Evolutionary conservation across 192 early-diverging fungal species (phyloP), one percentile per base, ranked within the genome.

Genomic region (Gryganskiella cystojenkinii): DNA sequence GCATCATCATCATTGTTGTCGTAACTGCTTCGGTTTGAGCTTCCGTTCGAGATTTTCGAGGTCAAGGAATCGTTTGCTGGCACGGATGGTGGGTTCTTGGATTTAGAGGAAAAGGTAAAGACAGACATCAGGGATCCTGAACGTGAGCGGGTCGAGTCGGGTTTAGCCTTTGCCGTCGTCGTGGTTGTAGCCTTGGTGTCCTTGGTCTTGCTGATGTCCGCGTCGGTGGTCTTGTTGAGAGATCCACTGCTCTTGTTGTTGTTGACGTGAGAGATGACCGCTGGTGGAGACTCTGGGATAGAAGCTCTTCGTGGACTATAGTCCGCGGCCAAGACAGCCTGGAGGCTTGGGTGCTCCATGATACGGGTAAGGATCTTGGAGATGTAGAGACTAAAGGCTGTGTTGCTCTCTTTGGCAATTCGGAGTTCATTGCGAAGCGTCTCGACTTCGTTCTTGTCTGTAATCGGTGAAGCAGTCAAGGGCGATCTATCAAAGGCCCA

Each of bases 291-390:
- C 27, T 47, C 63, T 19, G 73, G 54, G 20, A 47, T 43, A 2
- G 61, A 47, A 13, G 51, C 25, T 1, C 65, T 51, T 51, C 65
- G 60, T 17, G 73, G 63, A 30, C 65, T 78, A 30, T 78, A 78
- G 40, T 78, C 73, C 24, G 73, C 65, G n/a, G 73, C 73, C 27
- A 88, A 70, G 30, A 88, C 73, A 14, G 83, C 80, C 45, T 84
- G 78, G 25, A 88, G 47, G 9, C 78, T 70, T 28, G 83, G 86
- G 67, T 85, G 87, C 42, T 87, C 78, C 68, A 94, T 83, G 78
- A 94, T 94, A 72, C 89, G 88, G 51, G 84, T 81, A 33, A 94
- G 79, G 49, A 94, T 93, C 72, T 92, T 94, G 73, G 91, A 85
- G 80, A 94, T 88, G 61, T 94, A 94, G 17, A 92, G 81, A 62